Evolutionary conservation across 305 asterid species (phyloP), one percentile per base, ranked within the genome.

Genomic region (Ilex paraguariensis): DNA sequence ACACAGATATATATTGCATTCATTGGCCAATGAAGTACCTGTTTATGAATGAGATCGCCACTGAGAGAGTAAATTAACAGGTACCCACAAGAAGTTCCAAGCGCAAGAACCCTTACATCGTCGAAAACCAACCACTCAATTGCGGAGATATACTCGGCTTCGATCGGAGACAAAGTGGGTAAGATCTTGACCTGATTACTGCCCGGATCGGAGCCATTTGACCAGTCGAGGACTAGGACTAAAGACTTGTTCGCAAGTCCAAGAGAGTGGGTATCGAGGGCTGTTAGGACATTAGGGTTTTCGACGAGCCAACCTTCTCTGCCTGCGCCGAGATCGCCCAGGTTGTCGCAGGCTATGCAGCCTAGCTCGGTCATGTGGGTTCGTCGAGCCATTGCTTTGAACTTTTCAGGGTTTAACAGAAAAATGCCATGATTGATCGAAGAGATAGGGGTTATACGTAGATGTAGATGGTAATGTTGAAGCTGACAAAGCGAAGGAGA

Each of bases 271-370:
- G 93, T 84, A 54, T 84, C 97, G 13, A 93, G 91, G 54, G 97
- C 81, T 55, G 85, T 84, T 17, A 86, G 80, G 67, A 90, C 81
- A 66, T 76, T 81, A 62, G 91, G 91, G 75, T 66, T 84, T 39
- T 84, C 75, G 33, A 86, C 87, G 5, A 93, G 84, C 99, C 97
- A 87, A 4, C 94, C 92, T 81, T 93, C 95, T 78, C 75, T 87
- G 7, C 96, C 97, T 57, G 95, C 94, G 57, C 97, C 96, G 55
- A 93, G 60, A 42, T 82, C 88, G 16, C 94, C 64, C 30, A 90
- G 68, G 71, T 90, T 91, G 21, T 77, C 84, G 72, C 88, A 84
- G 75, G 95, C 94, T 55, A 93, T 80, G 74, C 85, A 75, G 45
- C 92, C 92, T 8, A 87, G 85, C 81, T 86, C 95, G 74, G 90